Percentiles rank a stretch among this genome's conserved stretches.
Conservation (phyloP, 2,329 filamentous ascomycete species). For the Thielaviopsis musarum region DNA sequence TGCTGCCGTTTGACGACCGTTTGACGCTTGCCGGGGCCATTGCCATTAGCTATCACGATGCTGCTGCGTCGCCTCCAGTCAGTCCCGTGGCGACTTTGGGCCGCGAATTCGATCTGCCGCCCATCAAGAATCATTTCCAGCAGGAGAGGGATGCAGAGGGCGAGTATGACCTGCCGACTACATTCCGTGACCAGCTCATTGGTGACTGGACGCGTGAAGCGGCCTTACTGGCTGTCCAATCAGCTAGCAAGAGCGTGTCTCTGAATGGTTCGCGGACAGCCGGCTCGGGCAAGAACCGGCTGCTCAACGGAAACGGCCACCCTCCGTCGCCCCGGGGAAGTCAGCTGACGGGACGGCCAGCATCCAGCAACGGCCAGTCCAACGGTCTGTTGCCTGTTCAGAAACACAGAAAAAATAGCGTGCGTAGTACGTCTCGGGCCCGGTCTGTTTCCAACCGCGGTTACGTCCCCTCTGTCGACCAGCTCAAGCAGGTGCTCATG, state of each 20-base stretch:
- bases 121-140: constrained; percentile 1
- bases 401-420: constrained; percentile 36
- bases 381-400: constrained; percentile 20
- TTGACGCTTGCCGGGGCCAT: constrained; percentile 57
- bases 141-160: constrained; percentile 17
- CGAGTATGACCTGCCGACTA: constrained; percentile 43
- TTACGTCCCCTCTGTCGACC: constrained; percentile 43
- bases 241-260: constrained; percentile 55
- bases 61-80: constrained; percentile 42
- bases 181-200: constrained; percentile 59
- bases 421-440: constrained; percentile 34
- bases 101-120: constrained; percentile 20
- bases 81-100: constrained; percentile 57
- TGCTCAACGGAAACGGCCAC: constrained; percentile 34
- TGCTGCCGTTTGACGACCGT: constrained; percentile 62
- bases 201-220: constrained; percentile 64
- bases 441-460: constrained; percentile 28
- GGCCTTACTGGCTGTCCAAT: constrained; percentile 50
- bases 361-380: constrained; percentile 24
- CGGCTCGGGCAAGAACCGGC: constrained; percentile 33
- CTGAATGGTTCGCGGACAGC: constrained; percentile 57
- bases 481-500: constrained; percentile 43
- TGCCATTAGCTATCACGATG: constrained; percentile 50
- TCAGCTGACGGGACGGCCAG: constrained; percentile 32
- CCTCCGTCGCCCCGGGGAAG: constrained; percentile 22